Evolutionary conservation across 2,329 filamentous ascomycete species (phyloP).

Genomic region (Colletotrichum sojae): DNA sequence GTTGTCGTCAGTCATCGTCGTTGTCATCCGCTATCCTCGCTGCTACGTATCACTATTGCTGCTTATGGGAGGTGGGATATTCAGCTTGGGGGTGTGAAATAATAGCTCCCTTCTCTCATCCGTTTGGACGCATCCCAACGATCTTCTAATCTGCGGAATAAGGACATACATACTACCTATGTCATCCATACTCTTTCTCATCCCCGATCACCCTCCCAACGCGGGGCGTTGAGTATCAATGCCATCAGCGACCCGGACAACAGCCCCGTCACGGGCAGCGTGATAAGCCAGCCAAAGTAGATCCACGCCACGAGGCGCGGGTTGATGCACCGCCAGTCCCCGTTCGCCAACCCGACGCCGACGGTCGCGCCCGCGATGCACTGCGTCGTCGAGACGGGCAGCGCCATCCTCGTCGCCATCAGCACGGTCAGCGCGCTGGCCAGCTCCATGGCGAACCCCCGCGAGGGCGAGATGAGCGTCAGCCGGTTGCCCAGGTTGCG

Average conservation of each 20-base stretch:
- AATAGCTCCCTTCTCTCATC: no score
- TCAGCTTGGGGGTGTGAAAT: no score
- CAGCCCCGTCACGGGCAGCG: conserved; percentile 63
- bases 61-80: no score
- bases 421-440: conserved; percentile 67
- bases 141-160: no score
- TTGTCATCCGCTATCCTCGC: no score
- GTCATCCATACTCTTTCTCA: background rate
- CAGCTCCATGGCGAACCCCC: conserved; percentile 67
- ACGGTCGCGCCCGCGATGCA: conserved; percentile 67
- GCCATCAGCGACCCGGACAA: conserved; percentile 68
- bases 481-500: conserved; percentile 69
- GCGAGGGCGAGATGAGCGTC: conserved; percentile 67
- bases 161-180: background rate
- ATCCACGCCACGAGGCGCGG: conserved; percentile 63
- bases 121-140: no score
- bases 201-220: conserved; percentile 43
- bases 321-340: conserved; percentile 64
- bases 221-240: conserved; percentile 67
- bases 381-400: conserved; percentile 66
- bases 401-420: conserved; percentile 64
- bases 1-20: no score
- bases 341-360: conserved; percentile 66
- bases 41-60: no score
- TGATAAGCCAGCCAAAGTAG: conserved; percentile 65